These are phyloP conservation scores for Botryotinia convoluta DNA, from an alignment of 2,329 filamentous ascomycete species.

Conservation along the genomic window DNA sequence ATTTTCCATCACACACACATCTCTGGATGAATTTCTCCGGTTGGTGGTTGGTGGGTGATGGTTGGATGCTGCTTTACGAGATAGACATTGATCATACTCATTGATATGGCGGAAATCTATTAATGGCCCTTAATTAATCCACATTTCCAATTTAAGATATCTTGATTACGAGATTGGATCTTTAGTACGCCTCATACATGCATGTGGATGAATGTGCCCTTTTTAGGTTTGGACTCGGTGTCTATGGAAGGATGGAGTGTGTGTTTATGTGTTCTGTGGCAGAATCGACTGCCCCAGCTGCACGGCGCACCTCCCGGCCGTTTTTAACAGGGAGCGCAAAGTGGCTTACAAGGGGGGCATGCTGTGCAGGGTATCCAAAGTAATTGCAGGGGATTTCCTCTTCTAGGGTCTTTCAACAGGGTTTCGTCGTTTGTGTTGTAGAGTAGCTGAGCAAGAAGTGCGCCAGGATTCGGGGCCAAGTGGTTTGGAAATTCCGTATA, in stretches of 20 bases:
- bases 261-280: slow-evolving; percentile 12
- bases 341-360: slow-evolving; percentile 20
- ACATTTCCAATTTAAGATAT: slow-evolving; percentile 19
- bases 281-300: slow-evolving; percentile 19
- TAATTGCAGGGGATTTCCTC: slow-evolving; percentile 9
- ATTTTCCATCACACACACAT: background rate
- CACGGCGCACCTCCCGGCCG: slow-evolving; percentile 22
- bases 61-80: slow-evolving; percentile 27
- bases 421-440: slow-evolving; percentile 24
- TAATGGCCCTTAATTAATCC: slow-evolving; percentile 34
- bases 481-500: slow-evolving; percentile 30
- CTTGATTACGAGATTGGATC: slow-evolving; percentile 18
- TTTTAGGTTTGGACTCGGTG: slow-evolving; percentile 19
- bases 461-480: slow-evolving; percentile 28
- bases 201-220: slow-evolving; percentile 15
- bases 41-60: slow-evolving; percentile 34
- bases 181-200: slow-evolving; percentile 20
- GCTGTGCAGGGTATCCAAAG: slow-evolving; percentile 18
- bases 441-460: slow-evolving; percentile 29
- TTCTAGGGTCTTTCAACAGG: slow-evolving; percentile 14
- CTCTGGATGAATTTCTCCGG: slow-evolving; percentile 20
- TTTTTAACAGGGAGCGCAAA: slow-evolving; percentile 19
- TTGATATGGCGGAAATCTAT: slow-evolving; percentile 26
- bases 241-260: slow-evolving; percentile 3
- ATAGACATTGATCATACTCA: background rate